Base-by-base conservation (phyloP, 352 stramenopile genomes). In the Achlya hypogyna region DNA sequence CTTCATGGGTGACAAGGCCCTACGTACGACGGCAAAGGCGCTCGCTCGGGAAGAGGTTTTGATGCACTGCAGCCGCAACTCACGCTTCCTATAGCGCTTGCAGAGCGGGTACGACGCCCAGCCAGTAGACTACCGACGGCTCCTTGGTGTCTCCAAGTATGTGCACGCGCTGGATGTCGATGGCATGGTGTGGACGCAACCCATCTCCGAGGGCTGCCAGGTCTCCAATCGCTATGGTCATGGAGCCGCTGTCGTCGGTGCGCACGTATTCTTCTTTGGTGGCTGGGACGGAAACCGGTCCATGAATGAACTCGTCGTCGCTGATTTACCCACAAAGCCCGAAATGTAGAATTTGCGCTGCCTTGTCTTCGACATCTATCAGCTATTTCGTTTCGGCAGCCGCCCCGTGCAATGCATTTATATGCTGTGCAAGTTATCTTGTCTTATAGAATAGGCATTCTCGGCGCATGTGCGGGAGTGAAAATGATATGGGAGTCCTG, bases 281-380 rank as follows among this genome's bases (percentile, higher is more conserved):
- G 84, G 84, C 51, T 93, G 82, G 84, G 84, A 91, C 49, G 84
- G 84, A 51, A 91, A 90, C 63, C 80, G 80, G 51, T 81, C 84
- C 25, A 78, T 93, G 20, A 86, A 85, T 65, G 79, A 93, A 63
- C 71, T 91, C 25, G 78, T 90, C 12, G 81, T 89, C 4, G 82
- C 80, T 2, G 78, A 89, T 51, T 67, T 70, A 4, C 54, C 52
- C n/a, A 51, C 42, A 45, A n/a, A n/a, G n/a, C n/a, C n/a, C n/a
- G n/a, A n/a, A n/a, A n/a, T n/a, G n/a, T n/a, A n/a, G n/a, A n/a
- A n/a, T n/a, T n/a, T n/a, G n/a, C n/a, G n/a, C n/a, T n/a, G n/a
- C n/a, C n/a, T n/a, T n/a, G n/a, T n/a, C n/a, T n/a, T n/a, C n/a
- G n/a, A n/a, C n/a, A n/a, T n/a, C n/a, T n/a, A n/a, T n/a, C n/a